These are phyloP conservation scores for Aspergillus haitiensis DNA, from an alignment of 495 filamentous ascomycete genomes.

Conservation along the genomic window DNA sequence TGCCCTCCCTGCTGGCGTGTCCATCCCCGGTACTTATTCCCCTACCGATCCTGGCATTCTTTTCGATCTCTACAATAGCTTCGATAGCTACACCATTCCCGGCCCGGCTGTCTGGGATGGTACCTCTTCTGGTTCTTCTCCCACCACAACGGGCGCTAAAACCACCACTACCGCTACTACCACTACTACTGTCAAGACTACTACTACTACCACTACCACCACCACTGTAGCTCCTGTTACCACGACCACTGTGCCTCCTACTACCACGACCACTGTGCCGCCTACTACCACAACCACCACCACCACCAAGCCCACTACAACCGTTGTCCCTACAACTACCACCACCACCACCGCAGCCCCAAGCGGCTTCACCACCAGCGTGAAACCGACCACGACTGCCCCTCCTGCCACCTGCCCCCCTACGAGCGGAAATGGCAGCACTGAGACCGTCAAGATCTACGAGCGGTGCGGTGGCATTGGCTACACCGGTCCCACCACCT, in stretches of 20 bases:
- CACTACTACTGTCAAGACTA: constrained; percentile 6
- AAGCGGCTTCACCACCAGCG: constrained; percentile 1
- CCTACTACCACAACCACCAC: background rate
- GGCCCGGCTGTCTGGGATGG: constrained; percentile 31
- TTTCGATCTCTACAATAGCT: constrained; percentile 25
- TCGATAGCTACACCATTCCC: constrained; percentile 27
- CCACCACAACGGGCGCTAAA: background rate
- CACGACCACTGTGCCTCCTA: too few species aligned
- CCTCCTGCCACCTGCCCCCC: constrained; percentile 6
- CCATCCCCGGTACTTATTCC: constrained; percentile 26
- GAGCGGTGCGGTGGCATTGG: constrained; percentile 25
- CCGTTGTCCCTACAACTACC: background rate
- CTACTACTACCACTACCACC: constrained; percentile 2
- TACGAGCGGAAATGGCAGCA: background rate
- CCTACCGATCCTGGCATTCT: constrained; percentile 25
- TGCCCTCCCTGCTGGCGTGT: constrained; percentile 24
- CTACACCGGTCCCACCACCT: constrained; percentile 21
- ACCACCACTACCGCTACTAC: constrained; percentile 1
- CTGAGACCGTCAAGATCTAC: constrained; percentile 20
- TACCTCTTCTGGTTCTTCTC: constrained; percentile 17
- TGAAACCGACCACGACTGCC: background rate
- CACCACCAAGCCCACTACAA: background rate
- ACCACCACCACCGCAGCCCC: constrained; percentile 10
- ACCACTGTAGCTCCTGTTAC: constrained; percentile 3
- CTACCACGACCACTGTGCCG: background rate